Evolutionary conservation across 176 grass and related monocot species (phyloP).

Genomic region (Cenchrus fungigraminus): DNA sequence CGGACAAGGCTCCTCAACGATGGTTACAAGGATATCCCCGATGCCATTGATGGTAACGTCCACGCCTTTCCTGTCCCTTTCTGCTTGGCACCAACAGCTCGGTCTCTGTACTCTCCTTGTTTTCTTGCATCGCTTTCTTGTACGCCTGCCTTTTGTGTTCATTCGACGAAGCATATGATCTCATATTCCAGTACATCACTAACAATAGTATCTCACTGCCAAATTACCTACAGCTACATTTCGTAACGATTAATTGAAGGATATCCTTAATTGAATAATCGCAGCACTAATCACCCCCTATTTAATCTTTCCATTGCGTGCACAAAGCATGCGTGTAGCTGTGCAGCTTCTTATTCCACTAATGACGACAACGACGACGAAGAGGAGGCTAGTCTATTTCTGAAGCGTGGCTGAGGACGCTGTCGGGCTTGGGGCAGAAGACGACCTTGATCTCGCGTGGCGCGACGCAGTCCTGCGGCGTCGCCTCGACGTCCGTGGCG

Average conservation of each 20-base stretch:
- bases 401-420: background rate
- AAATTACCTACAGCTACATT: background rate
- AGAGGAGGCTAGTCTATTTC: too few species aligned
- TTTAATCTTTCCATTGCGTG: background rate
- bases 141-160: too few species aligned
- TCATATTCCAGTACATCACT: background rate
- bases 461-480: constrained; percentile 41
- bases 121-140: too few species aligned
- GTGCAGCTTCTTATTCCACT: constrained; percentile 4
- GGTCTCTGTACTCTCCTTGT: too few species aligned
- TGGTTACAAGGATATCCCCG: constrained; percentile 28
- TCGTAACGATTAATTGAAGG: too few species aligned
- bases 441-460: constrained; percentile 57
- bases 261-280: too few species aligned
- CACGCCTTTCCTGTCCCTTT: background rate
- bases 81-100: too few species aligned
- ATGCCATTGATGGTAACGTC: constrained; percentile 20
- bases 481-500: constrained; percentile 42
- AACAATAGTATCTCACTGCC: background rate
- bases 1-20: constrained; percentile 31
- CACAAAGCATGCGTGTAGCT: background rate
- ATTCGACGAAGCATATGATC: too few species aligned
- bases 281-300: background rate
- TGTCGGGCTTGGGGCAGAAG: constrained; percentile 31
- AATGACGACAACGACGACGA: background rate